phyloP scores from a whole-genome alignment of 345 rosid genomes.

The Acer yangbiense region DNA sequence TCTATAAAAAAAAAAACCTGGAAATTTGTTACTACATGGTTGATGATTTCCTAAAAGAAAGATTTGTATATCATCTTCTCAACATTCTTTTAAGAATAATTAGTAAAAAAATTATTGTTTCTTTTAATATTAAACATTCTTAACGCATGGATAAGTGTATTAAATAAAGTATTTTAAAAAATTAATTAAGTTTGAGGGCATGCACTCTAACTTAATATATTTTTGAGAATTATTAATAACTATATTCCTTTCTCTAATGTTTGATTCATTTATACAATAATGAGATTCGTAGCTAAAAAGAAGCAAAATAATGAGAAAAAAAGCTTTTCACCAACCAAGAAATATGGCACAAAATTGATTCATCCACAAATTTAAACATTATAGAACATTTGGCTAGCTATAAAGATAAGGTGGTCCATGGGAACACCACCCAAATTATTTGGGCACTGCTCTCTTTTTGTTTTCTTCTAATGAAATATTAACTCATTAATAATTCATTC shows the following conservation, averaged over 20 bases:
- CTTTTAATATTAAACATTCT: too few species aligned
- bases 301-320: neutral
- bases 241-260: too few species aligned
- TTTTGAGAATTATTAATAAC: too few species aligned
- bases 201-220: too few species aligned
- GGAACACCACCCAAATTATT: neutral
- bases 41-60: too few species aligned
- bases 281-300: neutral
- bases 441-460: neutral
- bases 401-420: slow-evolving; percentile 25
- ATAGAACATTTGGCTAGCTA: neutral
- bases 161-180: too few species aligned
- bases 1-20: neutral
- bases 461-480: neutral
- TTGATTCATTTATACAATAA: neutral
- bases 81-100: too few species aligned
- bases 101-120: too few species aligned
- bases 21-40: too few species aligned
- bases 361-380: neutral
- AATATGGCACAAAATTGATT: neutral
- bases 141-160: too few species aligned
- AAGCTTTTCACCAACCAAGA: neutral
- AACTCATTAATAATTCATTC: neutral
- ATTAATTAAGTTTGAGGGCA: too few species aligned
- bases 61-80: too few species aligned